These are phyloP conservation scores for Pseudoneurospora amorphoporcata DNA, from an alignment of 495 filamentous ascomycete species.

Conservation along the genomic window DNA sequence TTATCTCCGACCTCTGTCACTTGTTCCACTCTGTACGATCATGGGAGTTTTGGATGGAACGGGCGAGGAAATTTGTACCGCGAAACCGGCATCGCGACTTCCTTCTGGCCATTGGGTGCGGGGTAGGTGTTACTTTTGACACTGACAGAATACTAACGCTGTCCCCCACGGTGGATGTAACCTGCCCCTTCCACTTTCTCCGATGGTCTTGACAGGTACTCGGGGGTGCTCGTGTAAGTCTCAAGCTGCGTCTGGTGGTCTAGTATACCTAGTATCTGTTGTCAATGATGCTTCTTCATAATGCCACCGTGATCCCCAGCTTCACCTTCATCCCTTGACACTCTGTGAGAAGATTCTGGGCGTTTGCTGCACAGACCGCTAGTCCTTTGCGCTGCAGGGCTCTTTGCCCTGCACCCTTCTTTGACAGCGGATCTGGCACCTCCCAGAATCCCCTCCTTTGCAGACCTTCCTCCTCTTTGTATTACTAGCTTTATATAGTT, in stretches of 20 bases:
- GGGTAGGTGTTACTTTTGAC: neutral
- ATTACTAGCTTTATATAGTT: too few relatives aligned
- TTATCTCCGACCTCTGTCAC: neutral
- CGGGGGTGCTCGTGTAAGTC: neutral
- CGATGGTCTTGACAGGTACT: neutral
- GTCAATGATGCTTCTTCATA: neutral
- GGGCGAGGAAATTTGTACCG: neutral
- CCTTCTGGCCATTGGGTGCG: neutral
- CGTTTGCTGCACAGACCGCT: too few relatives aligned
- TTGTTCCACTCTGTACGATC: neutral
- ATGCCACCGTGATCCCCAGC: neutral
- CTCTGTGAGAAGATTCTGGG: too few relatives aligned
- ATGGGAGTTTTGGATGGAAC: neutral
- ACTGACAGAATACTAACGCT: neutral
- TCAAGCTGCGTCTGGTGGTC: neutral
- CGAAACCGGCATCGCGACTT: neutral
- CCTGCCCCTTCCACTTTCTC: neutral
- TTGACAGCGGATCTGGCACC: too few relatives aligned
- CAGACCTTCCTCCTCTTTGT: too few relatives aligned
- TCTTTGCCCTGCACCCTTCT: too few relatives aligned
- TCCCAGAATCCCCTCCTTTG: too few relatives aligned
- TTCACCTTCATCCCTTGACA: neutral
- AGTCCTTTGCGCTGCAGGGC: too few relatives aligned
- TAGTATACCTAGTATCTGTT: neutral
- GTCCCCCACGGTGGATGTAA: neutral